A percentile compares a stretch with the other conserved stretches of the same genome.
These are phyloP conservation scores for Diaporthe ampelina DNA, from an alignment of 2,329 filamentous ascomycete species.

Conservation along the genomic window DNA sequence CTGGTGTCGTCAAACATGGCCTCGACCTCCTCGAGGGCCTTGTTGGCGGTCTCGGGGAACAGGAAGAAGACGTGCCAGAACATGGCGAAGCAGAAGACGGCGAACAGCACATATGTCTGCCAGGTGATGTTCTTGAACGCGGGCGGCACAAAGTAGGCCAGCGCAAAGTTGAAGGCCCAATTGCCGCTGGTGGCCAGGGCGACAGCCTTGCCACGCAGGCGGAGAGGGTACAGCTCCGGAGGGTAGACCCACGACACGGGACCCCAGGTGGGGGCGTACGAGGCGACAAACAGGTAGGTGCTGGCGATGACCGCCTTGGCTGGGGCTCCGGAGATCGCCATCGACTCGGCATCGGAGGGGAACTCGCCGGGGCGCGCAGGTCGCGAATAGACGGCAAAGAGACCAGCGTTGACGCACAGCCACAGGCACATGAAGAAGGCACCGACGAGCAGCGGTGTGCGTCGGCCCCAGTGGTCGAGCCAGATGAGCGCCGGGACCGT, in stretches of 20 bases:
- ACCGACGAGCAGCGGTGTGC: conserved; percentile 75
- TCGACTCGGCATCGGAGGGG: conserved; percentile 59
- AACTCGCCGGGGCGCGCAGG: conserved; percentile 52
- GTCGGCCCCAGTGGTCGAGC: conserved; percentile 83
- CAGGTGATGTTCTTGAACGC: conserved; percentile 55
- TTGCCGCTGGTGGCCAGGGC: conserved; percentile 52
- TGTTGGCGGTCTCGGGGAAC: conserved; percentile 54
- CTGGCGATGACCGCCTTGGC: conserved; percentile 74
- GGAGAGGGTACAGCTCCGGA: conserved; percentile 61
- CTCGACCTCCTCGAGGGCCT: conserved; percentile 52
- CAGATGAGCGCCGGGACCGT: conserved; percentile 82
- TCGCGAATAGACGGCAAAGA: conserved; percentile 59
- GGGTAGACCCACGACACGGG: conserved; percentile 61
- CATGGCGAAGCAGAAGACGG: conserved; percentile 52
- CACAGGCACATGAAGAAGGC: conserved; percentile 72
- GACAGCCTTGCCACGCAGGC: conserved; percentile 55
- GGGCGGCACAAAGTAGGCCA: conserved; percentile 55
- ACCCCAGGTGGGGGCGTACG: conserved; percentile 61
- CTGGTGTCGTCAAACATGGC: conserved; percentile 53
- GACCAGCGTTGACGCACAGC: conserved; percentile 61
- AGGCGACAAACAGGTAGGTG: conserved; percentile 75
- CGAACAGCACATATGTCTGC: conserved; percentile 53
- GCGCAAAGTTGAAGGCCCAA: conserved; percentile 58
- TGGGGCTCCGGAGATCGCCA: conserved; percentile 61
- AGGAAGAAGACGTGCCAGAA: conserved; percentile 51